Percentiles rank a stretch among this genome's conserved stretches.
phyloP scores from a whole-genome alignment of 2,329 filamentous ascomycete species.

The Cladosporium velox region DNA sequence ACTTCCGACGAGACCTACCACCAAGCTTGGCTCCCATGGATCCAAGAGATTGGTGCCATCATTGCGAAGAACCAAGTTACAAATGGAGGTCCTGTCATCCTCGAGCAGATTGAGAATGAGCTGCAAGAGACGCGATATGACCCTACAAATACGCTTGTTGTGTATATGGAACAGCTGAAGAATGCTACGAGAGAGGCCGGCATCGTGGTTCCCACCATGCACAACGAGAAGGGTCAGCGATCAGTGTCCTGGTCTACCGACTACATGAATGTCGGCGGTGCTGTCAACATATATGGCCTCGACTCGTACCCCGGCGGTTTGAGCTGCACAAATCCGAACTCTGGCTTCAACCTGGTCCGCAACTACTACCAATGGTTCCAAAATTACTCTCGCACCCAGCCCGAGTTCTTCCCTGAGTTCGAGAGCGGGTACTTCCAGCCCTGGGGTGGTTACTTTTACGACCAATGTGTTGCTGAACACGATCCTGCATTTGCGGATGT shows the following conservation, averaged over 20 bases:
- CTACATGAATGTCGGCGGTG: conserved; percentile 58
- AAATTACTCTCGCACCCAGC: conserved; percentile 46
- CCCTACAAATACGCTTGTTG: conserved; percentile 57
- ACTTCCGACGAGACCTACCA: conserved; percentile 51
- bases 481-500: conserved; percentile 74
- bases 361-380: conserved; percentile 50
- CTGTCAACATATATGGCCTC: conserved; percentile 51
- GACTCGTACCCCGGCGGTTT: conserved; percentile 60
- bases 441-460: conserved; percentile 71
- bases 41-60: conserved; percentile 61
- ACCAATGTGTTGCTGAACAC: conserved; percentile 64
- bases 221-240: conserved; percentile 65
- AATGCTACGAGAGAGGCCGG: conserved; percentile 68
- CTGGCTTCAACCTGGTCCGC: conserved; percentile 52
- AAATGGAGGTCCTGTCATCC: conserved; percentile 54
- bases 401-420: conserved; percentile 58
- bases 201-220: conserved; percentile 72
- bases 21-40: conserved; percentile 51
- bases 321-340: conserved; percentile 63
- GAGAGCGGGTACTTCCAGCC: conserved; percentile 62
- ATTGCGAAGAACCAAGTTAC: conserved; percentile 79
- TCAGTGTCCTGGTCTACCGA: conserved; percentile 63
- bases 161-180: conserved; percentile 71
- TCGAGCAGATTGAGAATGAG: conserved; percentile 59
- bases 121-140: conserved; percentile 47